Evolutionary conservation across 2,329 filamentous ascomycete genomes (phyloP), one percentile per base, ranked within the genome.

Genomic region (Taxawa tesnikishii): DNA sequence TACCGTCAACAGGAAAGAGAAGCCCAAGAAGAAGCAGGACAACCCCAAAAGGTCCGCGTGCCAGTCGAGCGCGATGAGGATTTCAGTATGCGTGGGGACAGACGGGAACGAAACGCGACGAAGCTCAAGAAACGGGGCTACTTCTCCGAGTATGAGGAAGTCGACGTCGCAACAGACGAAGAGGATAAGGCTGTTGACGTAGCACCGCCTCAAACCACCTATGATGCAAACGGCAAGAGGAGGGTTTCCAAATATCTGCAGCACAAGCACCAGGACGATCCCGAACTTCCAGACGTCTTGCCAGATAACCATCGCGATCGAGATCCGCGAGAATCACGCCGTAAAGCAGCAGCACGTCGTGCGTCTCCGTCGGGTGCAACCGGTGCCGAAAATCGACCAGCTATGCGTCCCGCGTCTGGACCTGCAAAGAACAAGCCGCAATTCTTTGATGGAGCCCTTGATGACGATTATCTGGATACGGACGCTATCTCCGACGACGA

Each of bases 151-250:
- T 65, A 58, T 32, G 63, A 66, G 43, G 62, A 66, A 32, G 53
- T 65, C 13, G 57, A 56, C 9, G 49, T 66, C 19, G 62, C 59
- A 16, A 61, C 59, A 2, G 60, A 64, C 15, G 55, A 59, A 3
- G 62, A 65, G 11, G 42, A 48, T 4, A 47, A 51, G 5, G 47
- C 42, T 3, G 45, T 47, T n/a, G 44, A 46, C 3, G 19, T 24
- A 19, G 17, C 8, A 11, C 11, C 17, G 15, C 34, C 28, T 14
- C 14, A 12, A 18, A 32, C 9, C n/a, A 31, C 15, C 23, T 15
- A 33, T 10, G 17, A 29, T 9, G 18, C 14, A 11, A 29, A 38
- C 14, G 39, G 37, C 10, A 39, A 43, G 15, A 42, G 43, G 16
- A 45, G 55, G 19, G 38, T 46, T 11, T 59, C 56, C 2, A 52